These are phyloP conservation scores for Phytopythium kandeliae DNA, from an alignment of 352 stramenopile species.

Conservation along the genomic window DNA sequence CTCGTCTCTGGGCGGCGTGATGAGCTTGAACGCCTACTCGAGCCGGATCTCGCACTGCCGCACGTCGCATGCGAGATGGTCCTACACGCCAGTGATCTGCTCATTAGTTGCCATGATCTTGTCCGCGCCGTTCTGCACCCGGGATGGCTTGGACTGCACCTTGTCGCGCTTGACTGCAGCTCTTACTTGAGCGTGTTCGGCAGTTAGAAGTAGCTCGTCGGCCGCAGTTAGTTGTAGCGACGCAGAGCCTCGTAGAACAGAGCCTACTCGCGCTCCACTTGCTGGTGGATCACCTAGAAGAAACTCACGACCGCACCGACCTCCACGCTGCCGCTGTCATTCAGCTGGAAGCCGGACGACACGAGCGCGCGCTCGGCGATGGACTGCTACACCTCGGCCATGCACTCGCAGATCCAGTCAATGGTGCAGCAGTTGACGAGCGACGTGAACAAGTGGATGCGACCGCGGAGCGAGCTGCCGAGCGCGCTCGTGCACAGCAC, in stretches of 20 bases:
- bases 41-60: slow-evolving; percentile 81
- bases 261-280: slow-evolving; percentile 77
- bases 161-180: slow-evolving; percentile 87
- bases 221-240: slow-evolving; percentile 92
- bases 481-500: slow-evolving; percentile 88
- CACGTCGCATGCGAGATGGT: slow-evolving; percentile 76
- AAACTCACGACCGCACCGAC: slow-evolving; percentile 55
- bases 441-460: slow-evolving; percentile 84
- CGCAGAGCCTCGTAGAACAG: slow-evolving; percentile 85
- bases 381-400: slow-evolving; percentile 75
- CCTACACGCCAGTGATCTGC: slow-evolving; percentile 89
- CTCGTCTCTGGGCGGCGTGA: slow-evolving; percentile 85
- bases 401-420: slow-evolving; percentile 88
- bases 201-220: slow-evolving; percentile 92
- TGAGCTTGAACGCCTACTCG: slow-evolving; percentile 89
- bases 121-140: slow-evolving; percentile 88
- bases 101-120: slow-evolving; percentile 92
- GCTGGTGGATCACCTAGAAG: slow-evolving; percentile 88
- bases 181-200: slow-evolving; percentile 91
- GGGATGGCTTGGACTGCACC: slow-evolving; percentile 78
- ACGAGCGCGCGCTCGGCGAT: slow-evolving; percentile 48
- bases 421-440: slow-evolving; percentile 87
- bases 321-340: slow-evolving; percentile 21
- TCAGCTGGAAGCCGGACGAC: slow-evolving; percentile 62
- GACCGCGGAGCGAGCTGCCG: slow-evolving; percentile 71